phyloP scores from a whole-genome alignment of 1,139 yeast genomes.

The Sugiyamaella grinbergsii region DNA sequence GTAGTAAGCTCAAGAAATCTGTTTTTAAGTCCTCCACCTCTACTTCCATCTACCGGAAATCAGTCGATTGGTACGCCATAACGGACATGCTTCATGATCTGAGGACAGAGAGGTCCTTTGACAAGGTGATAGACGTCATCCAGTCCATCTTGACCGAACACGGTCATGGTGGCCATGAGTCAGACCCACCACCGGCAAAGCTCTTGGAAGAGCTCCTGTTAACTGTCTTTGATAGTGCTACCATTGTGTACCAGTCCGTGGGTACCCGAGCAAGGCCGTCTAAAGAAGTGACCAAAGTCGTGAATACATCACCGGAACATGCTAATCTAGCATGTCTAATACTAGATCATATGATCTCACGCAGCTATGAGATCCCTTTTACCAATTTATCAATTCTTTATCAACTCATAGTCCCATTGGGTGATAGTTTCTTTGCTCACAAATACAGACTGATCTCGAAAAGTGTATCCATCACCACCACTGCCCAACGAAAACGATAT shows the following conservation, averaged over 20 bases:
- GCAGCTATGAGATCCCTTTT: slow-evolving; percentile 6
- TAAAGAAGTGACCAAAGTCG: slow-evolving; percentile 7
- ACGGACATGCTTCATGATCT: slow-evolving; percentile 6
- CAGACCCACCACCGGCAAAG: not conserved
- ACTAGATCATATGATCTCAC: slow-evolving; percentile 20
- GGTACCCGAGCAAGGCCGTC: not conserved
- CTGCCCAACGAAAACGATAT: slow-evolving; percentile 18
- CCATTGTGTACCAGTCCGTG: not conserved
- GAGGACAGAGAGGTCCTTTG: not conserved
- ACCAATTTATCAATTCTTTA: slow-evolving; percentile 23
- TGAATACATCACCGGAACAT: slow-evolving; percentile 12
- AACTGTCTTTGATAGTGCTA: not conserved
- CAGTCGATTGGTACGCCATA: slow-evolving; percentile 15
- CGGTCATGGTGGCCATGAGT: no score
- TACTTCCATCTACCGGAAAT: not conserved
- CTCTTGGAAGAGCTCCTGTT: slow-evolving; percentile 8
- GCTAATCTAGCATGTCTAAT: slow-evolving; percentile 22
- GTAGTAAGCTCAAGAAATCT: not conserved
- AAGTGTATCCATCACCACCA: slow-evolving; percentile 5
- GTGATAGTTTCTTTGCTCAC: slow-evolving; percentile 20
- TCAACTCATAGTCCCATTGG: slow-evolving; percentile 22
- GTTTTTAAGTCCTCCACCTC: no score
- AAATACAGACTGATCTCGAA: slow-evolving; percentile 11
- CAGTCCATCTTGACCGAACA: not conserved
- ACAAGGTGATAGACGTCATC: slow-evolving; percentile 6